Evolutionary conservation across 306 rosid species (phyloP), one percentile per base, ranked within the genome.

Genomic region (Medicago ruthenica): DNA sequence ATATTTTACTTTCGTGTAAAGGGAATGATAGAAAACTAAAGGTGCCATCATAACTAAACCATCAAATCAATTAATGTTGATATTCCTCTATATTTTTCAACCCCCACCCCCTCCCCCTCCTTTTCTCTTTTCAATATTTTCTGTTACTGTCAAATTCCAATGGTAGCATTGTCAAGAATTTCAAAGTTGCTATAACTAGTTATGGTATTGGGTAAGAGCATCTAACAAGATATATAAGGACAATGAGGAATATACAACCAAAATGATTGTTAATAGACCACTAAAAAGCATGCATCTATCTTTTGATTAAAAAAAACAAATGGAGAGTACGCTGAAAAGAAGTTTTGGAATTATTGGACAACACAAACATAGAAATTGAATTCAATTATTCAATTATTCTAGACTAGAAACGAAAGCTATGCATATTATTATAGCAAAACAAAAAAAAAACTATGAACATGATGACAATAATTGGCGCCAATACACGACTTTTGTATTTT

Each of bases 401-500:
- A 76, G 76, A 83, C 21, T n/a, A 58, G 78, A 84, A 47, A 40
- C 55, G 48, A 79, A 77, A 73, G 67, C 79, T 75, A 72, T 31
- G 37, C 6, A 34, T 6, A 0, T 34, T 34, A 34, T 34, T 34
- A 34, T 34, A 34, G 37, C 6, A 34, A 34, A 34, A 34, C 4
- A 27, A 27, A 3, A 27, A 27, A 0, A 34, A 34, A 34, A 6
- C 37, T 34, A 67, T 58, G 64, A 63, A 76, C 85, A 86, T 82
- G 66, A 80, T 78, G 84, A 76, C 76, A 82, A 87, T 84, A 85
- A 87, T 77, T 79, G 81, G 59, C 79, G 48, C 66, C 82, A 76
- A 66, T 39, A 65, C 55, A 37, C 11, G 57, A 41, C 31, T 51
- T 41, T 34, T 63, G 36, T 55, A 60, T 59, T 59, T 0, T 18